Base-by-base conservation (phyloP, 768 basidiomycete genomes). In the Russula abietina region DNA sequence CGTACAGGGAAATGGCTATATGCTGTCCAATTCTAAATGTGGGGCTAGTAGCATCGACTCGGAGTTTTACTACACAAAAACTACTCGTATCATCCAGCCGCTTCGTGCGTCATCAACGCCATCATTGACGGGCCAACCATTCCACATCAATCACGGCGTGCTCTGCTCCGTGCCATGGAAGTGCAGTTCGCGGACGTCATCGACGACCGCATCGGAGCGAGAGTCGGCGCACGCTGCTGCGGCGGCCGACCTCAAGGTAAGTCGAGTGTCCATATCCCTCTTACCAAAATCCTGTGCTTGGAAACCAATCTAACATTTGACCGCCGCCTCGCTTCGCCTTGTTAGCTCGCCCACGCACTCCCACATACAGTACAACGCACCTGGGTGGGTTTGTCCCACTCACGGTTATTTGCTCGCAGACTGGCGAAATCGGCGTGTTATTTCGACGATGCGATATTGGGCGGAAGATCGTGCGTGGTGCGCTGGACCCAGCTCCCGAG, bases 181-280 rank as follows among this genome's bases (percentile, higher is more conserved):
- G 91, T 87, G 6, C 81, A 87, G 62, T 97, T 87, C 74, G 86
- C 89, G 70, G 71, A 76, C 32, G 84, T 99, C 36, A 89, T 89
- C 7, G 89, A 95, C 71, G 93, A 98, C 71, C 85, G 89, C 52
- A 84, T 97, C 66, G 97, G 97, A 49, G 93, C 91, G 69, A 81
- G 93, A 52, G 86, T 98, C 0, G 91, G 83, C 4, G 97, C 97
- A 69, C 85, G 88, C 24, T 91, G 88, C 67, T 98, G 84, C 81
- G 1, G 85, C 83, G 64, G 87, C 90, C 22, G 96, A 99, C 75
- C 81, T 97, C 67, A 94, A 89, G 78, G 93, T 94, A 64, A 24
- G 79, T 70, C 22, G 7, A 2, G 24, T 17, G 33, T 43, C 26
- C 22, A n/a, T n/a, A n/a, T n/a, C n/a, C n/a, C n/a, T n/a, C n/a